Conservation (phyloP, 2,329 filamentous ascomycete genomes). For the Trichoderma breve region DNA sequence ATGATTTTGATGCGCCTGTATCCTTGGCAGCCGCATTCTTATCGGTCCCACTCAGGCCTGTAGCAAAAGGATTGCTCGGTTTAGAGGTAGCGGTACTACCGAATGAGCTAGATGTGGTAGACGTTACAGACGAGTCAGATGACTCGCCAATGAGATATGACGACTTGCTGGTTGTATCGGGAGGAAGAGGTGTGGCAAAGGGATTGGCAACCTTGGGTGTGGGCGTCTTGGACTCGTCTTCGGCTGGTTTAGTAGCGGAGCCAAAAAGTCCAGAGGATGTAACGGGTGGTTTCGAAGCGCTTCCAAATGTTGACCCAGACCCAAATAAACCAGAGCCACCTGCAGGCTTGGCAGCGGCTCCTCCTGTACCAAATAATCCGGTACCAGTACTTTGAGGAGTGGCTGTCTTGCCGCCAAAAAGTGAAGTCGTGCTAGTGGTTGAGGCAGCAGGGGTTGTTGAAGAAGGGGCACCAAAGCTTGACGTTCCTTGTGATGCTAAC, state of each 20-base stretch:
- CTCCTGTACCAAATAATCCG: slow-evolving; percentile 24
- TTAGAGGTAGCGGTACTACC: slow-evolving; percentile 31
- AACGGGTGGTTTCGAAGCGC: slow-evolving; percentile 25
- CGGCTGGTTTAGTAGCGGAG: slow-evolving; percentile 23
- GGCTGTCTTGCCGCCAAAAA: slow-evolving; percentile 31
- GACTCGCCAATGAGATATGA: slow-evolving; percentile 50
- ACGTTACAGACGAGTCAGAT: slow-evolving; percentile 50
- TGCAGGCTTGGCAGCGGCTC: slow-evolving; percentile 23
- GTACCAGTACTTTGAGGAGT: slow-evolving; percentile 27
- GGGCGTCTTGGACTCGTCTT: slow-evolving; percentile 29
- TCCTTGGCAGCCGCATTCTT: slow-evolving; percentile 22
- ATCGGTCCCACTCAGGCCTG: slow-evolving; percentile 30
- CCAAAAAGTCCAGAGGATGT: slow-evolving; percentile 29
- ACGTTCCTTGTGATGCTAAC: slow-evolving; percentile 50
- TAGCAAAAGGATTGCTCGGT: slow-evolving; percentile 41
- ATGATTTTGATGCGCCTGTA: slow-evolving; percentile 32
- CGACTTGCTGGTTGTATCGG: slow-evolving; percentile 55
- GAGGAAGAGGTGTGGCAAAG: slow-evolving; percentile 49
- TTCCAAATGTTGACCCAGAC: slow-evolving; percentile 22
- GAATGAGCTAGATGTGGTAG: slow-evolving; percentile 34
- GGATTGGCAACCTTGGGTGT: slow-evolving; percentile 39
- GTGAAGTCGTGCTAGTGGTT: background rate
- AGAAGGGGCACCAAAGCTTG: slow-evolving; percentile 43
- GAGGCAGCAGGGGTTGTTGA: slow-evolving; percentile 34
- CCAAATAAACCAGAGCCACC: slow-evolving; percentile 29